Evolutionary conservation across 2,329 filamentous ascomycete species (phyloP), one percentile per base, ranked within the genome.

Genomic region (Fusarium brevicatenulatum): DNA sequence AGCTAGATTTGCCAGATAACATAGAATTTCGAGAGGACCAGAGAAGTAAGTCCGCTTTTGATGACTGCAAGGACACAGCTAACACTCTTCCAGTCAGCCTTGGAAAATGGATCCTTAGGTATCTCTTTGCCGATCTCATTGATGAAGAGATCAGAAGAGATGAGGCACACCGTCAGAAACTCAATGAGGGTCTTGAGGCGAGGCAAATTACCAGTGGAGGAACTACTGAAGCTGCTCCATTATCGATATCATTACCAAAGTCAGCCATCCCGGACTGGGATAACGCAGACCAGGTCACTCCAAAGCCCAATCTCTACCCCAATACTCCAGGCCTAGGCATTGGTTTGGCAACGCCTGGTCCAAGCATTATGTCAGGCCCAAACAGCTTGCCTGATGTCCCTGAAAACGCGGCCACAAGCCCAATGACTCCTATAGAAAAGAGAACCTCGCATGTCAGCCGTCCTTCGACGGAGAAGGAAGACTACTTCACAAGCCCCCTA

Each of bases 101-200:
- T 50, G 96, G 96, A 13, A 97, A 97, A 85, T 99, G 96, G 96
- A 91, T 98, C 50, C 84, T 99, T 67, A 90, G 96, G 39, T 97
- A 98, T 81, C 87, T 99, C 1, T 99, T 99, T 83, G 91, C 92
- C 15, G 92, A 93, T 62, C 86, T 98, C 46, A 92, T 99, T 60
- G 93, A 97, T 68, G 95, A 98, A 80, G 94, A 98, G 80, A 93
- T 97, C 74, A 91, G 89, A 72, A 90, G 94, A 58, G 96, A 99
- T 78, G 91, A 93, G 77, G 85, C 83, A 1, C 91, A 93, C 79
- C 90, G 95, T n/a, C 86, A 90, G 49, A 88, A 89, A 50, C 83
- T 97, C 12, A 89, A 94, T 57, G 88, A 90, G 39, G 86, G 83
- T 21, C 85, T 89, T 9, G 89, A 91, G 69, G 90, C 91, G 76